Evolutionary conservation across 2,329 filamentous ascomycete species (phyloP), one percentile per base, ranked within the genome.

Genomic region (Verticillium dahliae): DNA sequence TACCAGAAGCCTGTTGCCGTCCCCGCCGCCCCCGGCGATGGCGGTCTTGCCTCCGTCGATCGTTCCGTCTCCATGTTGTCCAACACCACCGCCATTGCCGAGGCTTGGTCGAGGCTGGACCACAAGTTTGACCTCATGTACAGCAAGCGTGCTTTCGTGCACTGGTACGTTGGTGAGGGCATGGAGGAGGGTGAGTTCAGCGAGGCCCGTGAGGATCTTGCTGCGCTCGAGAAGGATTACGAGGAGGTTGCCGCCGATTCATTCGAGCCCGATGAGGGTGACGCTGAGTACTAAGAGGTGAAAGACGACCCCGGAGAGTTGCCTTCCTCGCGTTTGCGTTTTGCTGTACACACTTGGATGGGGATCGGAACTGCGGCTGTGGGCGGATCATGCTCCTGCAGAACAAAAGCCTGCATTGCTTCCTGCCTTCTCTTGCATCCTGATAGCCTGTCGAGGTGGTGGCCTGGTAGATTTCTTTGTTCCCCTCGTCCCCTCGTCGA

Each of bases 141-240:
- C 82, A 87, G 83, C 78, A 90, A 90, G 84, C 87, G 88, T 67
- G 87, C 88, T 63, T 90, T 90, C 69, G 87, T 90, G 56, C 87
- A 90, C 78, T 90, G 88, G 88, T 90, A 90, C 68, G 91, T 95
- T 60, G 91, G 91, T 67, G 91, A 95, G 80, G 91, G 91, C 79
- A 95, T 95, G 91, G 91, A 95, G 80, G 91, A 95, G 76, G 91
- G 91, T 70, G 91, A 95, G 77, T 95, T 95, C 80, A 90, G 88
- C 65, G 91, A 95, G 78, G 91, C 91, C 65, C 88, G 91, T 69
- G 91, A 95, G 80, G 91, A 95, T 74, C 81, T 95, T 64, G 91
- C 91, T 65, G 91, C 91, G 57, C 81, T 95, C 38, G 91, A 94
- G 82, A 91, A 89, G 81, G 90, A 94, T 71, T 94, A 94, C 74